Evolutionary conservation across 169 alveolate genomes (phyloP).

Genomic region (Cryptosporidium meleagridis): DNA sequence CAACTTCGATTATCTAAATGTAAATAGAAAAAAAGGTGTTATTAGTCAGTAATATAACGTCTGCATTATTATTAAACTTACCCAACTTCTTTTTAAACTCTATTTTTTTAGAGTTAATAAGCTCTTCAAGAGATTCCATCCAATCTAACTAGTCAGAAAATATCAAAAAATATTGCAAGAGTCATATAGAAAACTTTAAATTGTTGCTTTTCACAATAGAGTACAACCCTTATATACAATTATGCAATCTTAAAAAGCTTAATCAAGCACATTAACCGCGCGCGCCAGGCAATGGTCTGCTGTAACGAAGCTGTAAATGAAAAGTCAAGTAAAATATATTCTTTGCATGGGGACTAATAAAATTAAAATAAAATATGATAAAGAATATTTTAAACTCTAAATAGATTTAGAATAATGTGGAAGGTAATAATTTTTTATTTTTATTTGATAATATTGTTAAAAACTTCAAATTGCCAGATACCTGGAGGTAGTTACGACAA

Average conservation of each 20-base stretch:
- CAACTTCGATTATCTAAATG: slow-evolving; percentile 34
- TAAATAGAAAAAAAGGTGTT: not conserved
- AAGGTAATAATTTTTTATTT: not conserved
- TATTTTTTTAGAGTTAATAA: slow-evolving; percentile 26
- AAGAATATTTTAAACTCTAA: not conserved
- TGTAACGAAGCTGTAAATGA: not conserved
- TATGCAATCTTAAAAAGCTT: not conserved
- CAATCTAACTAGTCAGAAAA: not conserved
- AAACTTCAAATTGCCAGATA: not conserved
- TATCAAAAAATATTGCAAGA: not conserved
- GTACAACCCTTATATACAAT: not conserved
- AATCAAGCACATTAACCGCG: slow-evolving; percentile 6
- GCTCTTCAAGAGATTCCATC: slow-evolving; percentile 42
- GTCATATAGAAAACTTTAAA: not conserved
- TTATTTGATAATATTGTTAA: not conserved
- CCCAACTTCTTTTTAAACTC: slow-evolving; percentile 39
- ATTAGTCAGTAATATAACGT: not conserved
- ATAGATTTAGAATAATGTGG: slow-evolving; percentile 2
- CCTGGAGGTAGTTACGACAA: slow-evolving; percentile 20
- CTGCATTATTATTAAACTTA: not conserved
- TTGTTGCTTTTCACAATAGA: not conserved
- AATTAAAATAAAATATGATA: slow-evolving; percentile 10
- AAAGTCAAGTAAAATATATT: slow-evolving; percentile 43
- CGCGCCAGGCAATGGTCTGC: slow-evolving; percentile 10
- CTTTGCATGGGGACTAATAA: slow-evolving; percentile 61